Evolutionary conservation across 805 yeast species (phyloP).

Genomic region (Brettanomyces nanus): DNA sequence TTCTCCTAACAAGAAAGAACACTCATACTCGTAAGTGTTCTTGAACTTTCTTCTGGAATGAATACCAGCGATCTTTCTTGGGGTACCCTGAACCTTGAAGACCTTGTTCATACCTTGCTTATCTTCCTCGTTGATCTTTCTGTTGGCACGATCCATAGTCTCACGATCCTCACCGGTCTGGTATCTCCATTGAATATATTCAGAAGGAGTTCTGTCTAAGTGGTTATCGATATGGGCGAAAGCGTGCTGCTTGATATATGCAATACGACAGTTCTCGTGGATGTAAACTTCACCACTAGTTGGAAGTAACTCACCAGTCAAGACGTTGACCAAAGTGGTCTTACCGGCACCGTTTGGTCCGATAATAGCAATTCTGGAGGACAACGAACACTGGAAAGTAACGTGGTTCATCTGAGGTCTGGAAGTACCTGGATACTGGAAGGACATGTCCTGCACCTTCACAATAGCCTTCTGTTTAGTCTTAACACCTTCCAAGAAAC

Average conservation of each 20-base stretch:
- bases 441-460: conserved; percentile 92
- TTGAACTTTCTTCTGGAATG: conserved; percentile 98
- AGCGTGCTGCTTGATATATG: conserved; percentile 99
- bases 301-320: conserved; percentile 99
- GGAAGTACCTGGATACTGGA: conserved; percentile 99
- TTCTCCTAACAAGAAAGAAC: conserved; percentile 96
- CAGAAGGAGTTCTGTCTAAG: conserved; percentile 99
- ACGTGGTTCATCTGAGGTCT: conserved; percentile 91
- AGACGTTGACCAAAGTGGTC: conserved; percentile 95
- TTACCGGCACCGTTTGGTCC: conserved; percentile 99
- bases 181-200: conserved; percentile 99
- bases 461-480: conserved; percentile 99
- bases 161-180: conserved; percentile 99
- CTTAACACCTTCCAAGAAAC: conserved; percentile 99
- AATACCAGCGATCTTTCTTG: conserved; percentile 93
- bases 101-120: conserved; percentile 99
- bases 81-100: conserved; percentile 97
- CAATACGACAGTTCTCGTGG: conserved; percentile 99
- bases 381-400: conserved; percentile 97
- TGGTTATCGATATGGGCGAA: conserved; percentile 98
- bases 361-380: conserved; percentile 99
- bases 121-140: conserved; percentile 95
- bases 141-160: conserved; percentile 99
- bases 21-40: conserved; percentile 99
- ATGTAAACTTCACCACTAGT: conserved; percentile 98